Evolutionary conservation across 1,284 basidiomycete genomes (phyloP), one percentile per base, ranked within the genome.

Genomic region (Puccinia hordei): DNA sequence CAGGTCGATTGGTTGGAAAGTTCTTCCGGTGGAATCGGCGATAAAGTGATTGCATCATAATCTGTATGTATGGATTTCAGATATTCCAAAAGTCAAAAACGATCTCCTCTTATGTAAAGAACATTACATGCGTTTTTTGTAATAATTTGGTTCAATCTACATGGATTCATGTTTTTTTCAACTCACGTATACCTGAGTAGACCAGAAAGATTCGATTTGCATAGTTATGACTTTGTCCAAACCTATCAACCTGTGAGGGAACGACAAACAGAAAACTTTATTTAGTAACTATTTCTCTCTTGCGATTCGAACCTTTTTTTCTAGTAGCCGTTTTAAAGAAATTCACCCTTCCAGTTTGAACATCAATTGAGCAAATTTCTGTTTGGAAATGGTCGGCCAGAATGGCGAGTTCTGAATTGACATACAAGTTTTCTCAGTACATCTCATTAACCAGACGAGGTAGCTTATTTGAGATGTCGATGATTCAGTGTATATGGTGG

Each of bases 281-380:
- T 30, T 30, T 8, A 38, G 22, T 5, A 63, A 33, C 30, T 17
- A 61, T 61, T 35, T 19, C 8, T n/a, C n/a, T 46, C 38, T 24
- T 33, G 46, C 46, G 38, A 24, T 8, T 1, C 55, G 24, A 5
- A 35, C 10, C 0, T 61, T 41, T 63, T 9, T 63, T 38, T 5
- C 19, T 30, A 30, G 61, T 33, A 38, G 35, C 17, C 33, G 35
- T 38, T 30, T 9, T 19, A 63, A 12, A 59, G 30, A 35, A 15
- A 65, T 49, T 69, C 19, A 94, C 89, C n/a, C 94, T 89, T 0
- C 95, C 94, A 0, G 93, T 93, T 84, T 95, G 92, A 69, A 98
- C 92, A 85, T 98, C 95, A 78, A 97, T 89, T 76, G 92, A 94
- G 8, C 90, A 90, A 66, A 98, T 96, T 86, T 96, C 94, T 0